Conservation (phyloP, 192 early-diverging fungal species). For the Podila verticillata region DNA sequence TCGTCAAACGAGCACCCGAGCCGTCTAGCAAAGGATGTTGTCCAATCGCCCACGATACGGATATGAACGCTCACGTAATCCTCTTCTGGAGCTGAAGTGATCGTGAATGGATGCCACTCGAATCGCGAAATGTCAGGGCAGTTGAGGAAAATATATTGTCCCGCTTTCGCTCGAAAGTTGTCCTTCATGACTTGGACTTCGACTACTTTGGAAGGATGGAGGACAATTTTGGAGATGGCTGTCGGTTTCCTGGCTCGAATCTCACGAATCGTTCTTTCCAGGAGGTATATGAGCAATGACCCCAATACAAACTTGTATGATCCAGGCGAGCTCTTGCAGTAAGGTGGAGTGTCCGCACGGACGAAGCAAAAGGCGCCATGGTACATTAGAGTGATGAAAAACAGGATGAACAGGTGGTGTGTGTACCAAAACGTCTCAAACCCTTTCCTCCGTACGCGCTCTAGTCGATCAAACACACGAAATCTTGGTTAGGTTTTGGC, state of each 20-base stretch:
- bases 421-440: conserved; percentile 89
- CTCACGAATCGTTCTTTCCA: conserved; percentile 80
- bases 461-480: not conserved
- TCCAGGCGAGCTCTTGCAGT: conserved; percentile 75
- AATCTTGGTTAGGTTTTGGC: not conserved
- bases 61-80: conserved; percentile 80
- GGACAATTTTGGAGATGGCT: conserved; percentile 81
- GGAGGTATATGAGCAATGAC: conserved; percentile 72
- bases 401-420: conserved; percentile 87
- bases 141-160: conserved; percentile 80
- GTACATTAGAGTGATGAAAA: conserved; percentile 81
- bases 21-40: conserved; percentile 59
- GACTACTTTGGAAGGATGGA: conserved; percentile 84
- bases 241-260: conserved; percentile 72
- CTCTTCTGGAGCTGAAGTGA: conserved; percentile 81
- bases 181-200: conserved; percentile 75
- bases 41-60: conserved; percentile 78
- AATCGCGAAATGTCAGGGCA: conserved; percentile 74
- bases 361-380: conserved; percentile 90
- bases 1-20: conserved; percentile 66
- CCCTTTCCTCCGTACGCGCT: conserved; percentile 61
- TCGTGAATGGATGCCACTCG: conserved; percentile 84
- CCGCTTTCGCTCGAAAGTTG: conserved; percentile 56
- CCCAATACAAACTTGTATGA: conserved; percentile 87
- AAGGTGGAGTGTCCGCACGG: conserved; percentile 67